A percentile compares a stretch with the other conserved stretches of the same genome.
These are phyloP conservation scores for Millerozyma miso DNA, from an alignment of 805 yeast genomes.

Conservation along the genomic window DNA sequence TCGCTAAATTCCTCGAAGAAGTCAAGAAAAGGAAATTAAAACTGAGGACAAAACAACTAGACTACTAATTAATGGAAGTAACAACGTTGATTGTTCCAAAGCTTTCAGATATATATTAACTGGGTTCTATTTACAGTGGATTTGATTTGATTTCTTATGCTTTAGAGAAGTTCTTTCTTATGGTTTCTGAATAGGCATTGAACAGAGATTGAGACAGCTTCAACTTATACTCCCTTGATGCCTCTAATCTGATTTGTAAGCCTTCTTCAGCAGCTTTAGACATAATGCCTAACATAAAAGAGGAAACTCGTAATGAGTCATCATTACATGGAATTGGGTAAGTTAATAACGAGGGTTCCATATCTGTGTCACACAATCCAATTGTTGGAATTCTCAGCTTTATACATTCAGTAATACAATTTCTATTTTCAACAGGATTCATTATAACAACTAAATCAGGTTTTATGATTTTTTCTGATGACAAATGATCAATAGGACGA, in stretches of 20 bases:
- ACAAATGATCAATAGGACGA: slow-evolving; percentile 47
- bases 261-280: slow-evolving; percentile 86
- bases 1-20: slow-evolving; percentile 19
- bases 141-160: neutral
- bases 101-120: no score
- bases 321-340: slow-evolving; percentile 97
- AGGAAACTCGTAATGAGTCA: slow-evolving; percentile 78
- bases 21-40: slow-evolving; percentile 16
- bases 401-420: slow-evolving; percentile 76
- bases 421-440: slow-evolving; percentile 84
- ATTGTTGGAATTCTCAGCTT: slow-evolving; percentile 84
- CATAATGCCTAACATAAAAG: slow-evolving; percentile 76
- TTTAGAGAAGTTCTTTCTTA: neutral
- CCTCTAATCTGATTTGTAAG: slow-evolving; percentile 47
- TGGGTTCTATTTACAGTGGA: neutral
- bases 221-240: slow-evolving; percentile 13
- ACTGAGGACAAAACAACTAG: neutral
- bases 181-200: neutral
- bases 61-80: neutral
- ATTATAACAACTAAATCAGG: slow-evolving; percentile 87
- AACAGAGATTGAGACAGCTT: neutral
- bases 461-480: slow-evolving; percentile 54
- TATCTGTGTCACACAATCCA: slow-evolving; percentile 90
- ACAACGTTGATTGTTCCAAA: no score
- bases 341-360: slow-evolving; percentile 83